Evolutionary conservation across 305 asterid species (phyloP).

Genomic region (Euphrasia arctica): DNA sequence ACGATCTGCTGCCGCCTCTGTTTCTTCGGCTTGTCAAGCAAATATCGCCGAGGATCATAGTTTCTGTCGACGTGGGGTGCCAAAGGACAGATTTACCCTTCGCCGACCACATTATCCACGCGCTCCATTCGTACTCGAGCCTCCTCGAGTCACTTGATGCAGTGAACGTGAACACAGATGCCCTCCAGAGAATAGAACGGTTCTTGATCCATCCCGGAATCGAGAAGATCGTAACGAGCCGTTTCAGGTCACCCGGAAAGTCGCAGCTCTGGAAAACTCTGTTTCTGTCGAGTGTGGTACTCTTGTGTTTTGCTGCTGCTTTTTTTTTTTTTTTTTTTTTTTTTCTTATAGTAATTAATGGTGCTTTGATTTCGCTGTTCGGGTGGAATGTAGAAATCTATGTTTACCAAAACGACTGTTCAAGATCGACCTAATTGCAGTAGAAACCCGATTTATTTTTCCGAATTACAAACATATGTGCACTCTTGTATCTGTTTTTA

Average conservation of each 20-base stretch:
- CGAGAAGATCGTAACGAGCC: conserved; percentile 36
- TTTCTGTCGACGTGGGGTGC: conserved; percentile 46
- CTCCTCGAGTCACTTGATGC: conserved; percentile 59
- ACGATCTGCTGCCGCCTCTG: conserved; percentile 32
- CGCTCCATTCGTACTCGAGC: conserved; percentile 38
- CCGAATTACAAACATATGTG: neutral
- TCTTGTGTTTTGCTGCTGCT: no score
- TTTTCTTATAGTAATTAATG: no score
- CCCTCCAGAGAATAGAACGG: conserved; percentile 45
- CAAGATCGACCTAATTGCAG: no score
- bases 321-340: no score
- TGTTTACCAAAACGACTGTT: no score
- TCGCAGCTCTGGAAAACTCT: conserved; percentile 45
- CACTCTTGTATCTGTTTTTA: neutral
- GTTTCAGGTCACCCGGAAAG: conserved; percentile 31
- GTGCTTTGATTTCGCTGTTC: no score
- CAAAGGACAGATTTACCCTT: conserved; percentile 46
- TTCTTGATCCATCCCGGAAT: conserved; percentile 49
- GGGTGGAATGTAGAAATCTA: no score
- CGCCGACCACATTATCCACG: conserved; percentile 41
- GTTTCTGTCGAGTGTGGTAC: conserved; percentile 21
- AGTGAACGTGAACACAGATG: conserved; percentile 32
- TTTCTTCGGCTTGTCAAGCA: conserved; percentile 48
- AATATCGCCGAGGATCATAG: conserved; percentile 46
- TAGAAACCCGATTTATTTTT: neutral